Base-by-base conservation (phyloP, 225 moss, liverwort and hornwort genomes). In the Pseudoscleropodium purum region DNA sequence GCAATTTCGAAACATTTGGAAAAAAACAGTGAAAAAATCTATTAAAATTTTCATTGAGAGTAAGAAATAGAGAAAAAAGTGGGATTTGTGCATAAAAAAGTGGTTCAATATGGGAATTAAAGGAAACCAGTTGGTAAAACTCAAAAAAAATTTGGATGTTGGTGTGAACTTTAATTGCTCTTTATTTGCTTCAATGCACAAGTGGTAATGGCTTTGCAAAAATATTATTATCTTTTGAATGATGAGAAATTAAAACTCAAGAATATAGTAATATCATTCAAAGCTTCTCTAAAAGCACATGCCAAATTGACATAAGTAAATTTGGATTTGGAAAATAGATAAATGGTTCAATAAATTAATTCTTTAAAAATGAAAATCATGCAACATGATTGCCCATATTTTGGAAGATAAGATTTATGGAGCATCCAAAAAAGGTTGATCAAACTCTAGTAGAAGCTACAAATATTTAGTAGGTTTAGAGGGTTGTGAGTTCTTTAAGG, bases 151-250 rank as follows among this genome's bases (percentile, higher is more conserved):
- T 6, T 26, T 13, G 6, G 26, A 61, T 13, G 5, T 61, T 61
- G 27, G 13, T 61, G 61, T 61, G 13, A 26, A 27, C 26, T 27
- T 61, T 2, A 26, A 5, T 61, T 23, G 23, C 23, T 59, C 1
- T 59, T 23, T 26, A 61, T 13, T 27, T 64, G 10, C 13, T 61
- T 64, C 5, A 36, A 36, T 68, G 21, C 12, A 21, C 13, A 69
- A 39, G 23, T 68, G 2, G 21, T 6, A 11, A 23, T 4, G 0
- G 1, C 21, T n/a, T 1, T 1, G 0, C 7, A n/a, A n/a, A 23
- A 7, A 21, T 36, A n/a, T n/a, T 37, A 67, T 37, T 13, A 7
- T n/a, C 23, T 69, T 69, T 68, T 68, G 11, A n/a, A 23, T n/a
- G 13, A n/a, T 23, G n/a, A 12, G 12, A n/a, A 68, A 13, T 59